Evolutionary conservation across 108 stramenopile species (phyloP), one percentile per base, ranked within the genome.

Genomic region (Schizochytrium sp.): DNA sequence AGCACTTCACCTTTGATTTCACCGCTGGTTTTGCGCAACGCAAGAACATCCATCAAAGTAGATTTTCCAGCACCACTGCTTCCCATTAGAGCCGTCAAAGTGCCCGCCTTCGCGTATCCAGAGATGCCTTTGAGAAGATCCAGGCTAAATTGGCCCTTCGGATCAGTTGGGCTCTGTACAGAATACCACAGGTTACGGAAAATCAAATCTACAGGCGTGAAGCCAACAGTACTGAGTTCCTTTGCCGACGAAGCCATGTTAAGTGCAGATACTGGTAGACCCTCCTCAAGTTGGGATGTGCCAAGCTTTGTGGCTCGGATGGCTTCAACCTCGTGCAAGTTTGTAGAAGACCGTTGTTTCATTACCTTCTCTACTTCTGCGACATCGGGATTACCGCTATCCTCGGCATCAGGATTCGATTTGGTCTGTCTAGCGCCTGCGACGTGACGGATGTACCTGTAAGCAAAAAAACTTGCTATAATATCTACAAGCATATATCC

Each of bases 1-100:
- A 61, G 57, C 1, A 95, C 89, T 13, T 90, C 90, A 1, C 96
- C 96, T 41, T 64, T 93, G 4, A 91, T 87, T 60, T 92, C 89
- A 41, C 95, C 95, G 72, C 93, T 92, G 56, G 64, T 94, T 15
- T 94, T 94, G n/a, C 95, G 60, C 28, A 95, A 95, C 61, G 91
- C 28, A 28, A 28, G 28, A 28, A 28, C 28, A 88, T 96, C 94
- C 56, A 96, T 76, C 7, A 96, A 87, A 0, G 91, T 90, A 1
- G 94, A 94, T 90, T 95, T 95, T 5, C 94, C 94, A 15, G 93
- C 92, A 8, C 94, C 95, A 41, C 59, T 61, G 13, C 87, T 44
- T 28, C 91, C 92, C 88, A 91, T 90, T 45, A 93, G 45, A 42
- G 83, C 88, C 42, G 90, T 92, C 17, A 91, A 28, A 17, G 57